A percentile compares a stretch with the other conserved stretches of the same genome.
phyloP scores from a whole-genome alignment of 352 stramenopile species.

The Phytophthora hibernalis region DNA sequence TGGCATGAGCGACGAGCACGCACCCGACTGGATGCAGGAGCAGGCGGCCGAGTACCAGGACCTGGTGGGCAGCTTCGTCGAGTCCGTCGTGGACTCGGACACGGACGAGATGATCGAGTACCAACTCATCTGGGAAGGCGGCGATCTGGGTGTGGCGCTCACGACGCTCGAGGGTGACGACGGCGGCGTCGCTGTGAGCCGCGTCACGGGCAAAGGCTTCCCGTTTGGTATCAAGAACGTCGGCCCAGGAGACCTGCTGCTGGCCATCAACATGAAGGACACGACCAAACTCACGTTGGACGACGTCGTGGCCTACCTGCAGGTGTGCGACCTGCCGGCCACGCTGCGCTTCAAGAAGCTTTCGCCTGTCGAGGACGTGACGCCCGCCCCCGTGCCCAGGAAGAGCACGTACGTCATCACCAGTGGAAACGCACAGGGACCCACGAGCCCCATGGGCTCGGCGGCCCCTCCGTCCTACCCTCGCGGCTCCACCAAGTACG shows the following conservation, averaged over 20 bases:
- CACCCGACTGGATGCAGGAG: conserved; percentile 81
- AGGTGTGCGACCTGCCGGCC: conserved; percentile 85
- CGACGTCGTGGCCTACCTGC: conserved; percentile 82
- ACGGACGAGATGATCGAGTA: conserved; percentile 90
- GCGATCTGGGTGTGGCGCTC: conserved; percentile 84
- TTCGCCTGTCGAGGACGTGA: conserved; percentile 58
- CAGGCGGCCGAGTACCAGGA: conserved; percentile 87
- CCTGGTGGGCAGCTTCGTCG: conserved; percentile 86
- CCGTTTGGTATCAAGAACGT: conserved; percentile 92
- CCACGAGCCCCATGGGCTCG: conserved; percentile 71
- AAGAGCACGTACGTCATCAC: conserved; percentile 80
- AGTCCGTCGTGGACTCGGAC: conserved; percentile 82
- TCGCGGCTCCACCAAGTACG: conserved; percentile 38
- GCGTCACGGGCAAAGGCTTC: conserved; percentile 88
- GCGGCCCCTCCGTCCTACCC: conserved; percentile 41
- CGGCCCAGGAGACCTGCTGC: conserved; percentile 74
- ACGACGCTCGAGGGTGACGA: conserved; percentile 71
- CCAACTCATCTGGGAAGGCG: conserved; percentile 90
- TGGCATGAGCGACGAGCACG: conserved; percentile 46
- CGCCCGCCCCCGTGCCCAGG: conserved; percentile 48
- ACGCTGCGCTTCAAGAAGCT: conserved; percentile 90
- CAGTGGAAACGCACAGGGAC: conserved; percentile 44
- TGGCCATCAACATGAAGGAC: conserved; percentile 87
- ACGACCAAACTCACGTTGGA: conserved; percentile 82
- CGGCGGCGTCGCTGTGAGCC: conserved; percentile 76